Conservation (phyloP, 2,329 filamentous ascomycete genomes). For the Aureobasidium sp. region DNA sequence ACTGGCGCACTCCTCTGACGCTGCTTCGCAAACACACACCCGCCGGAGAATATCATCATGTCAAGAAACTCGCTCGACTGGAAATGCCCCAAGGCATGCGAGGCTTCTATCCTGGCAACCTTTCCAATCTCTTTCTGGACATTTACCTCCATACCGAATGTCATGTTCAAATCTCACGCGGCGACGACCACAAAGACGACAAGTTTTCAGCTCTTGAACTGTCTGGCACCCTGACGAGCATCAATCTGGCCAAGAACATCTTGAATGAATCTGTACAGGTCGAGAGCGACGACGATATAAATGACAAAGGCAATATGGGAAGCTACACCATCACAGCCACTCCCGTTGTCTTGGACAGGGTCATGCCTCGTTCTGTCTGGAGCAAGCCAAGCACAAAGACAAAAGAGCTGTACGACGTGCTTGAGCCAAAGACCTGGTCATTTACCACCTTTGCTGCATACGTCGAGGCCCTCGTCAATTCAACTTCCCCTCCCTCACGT, state of each 20-base stretch:
- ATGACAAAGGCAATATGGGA: background rate
- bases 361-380: background rate
- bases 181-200: background rate
- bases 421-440: background rate
- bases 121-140: constrained; percentile 1
- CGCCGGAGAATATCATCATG: background rate
- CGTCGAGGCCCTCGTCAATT: background rate
- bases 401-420: background rate
- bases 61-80: constrained; percentile 3
- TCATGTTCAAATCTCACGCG: constrained; percentile 1
- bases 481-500: background rate
- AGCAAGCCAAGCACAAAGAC: background rate
- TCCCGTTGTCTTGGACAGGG: background rate
- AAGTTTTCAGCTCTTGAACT: background rate
- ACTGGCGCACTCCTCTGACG: constrained; percentile 4
- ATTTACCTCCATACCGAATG: constrained; percentile 7
- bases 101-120: constrained; percentile 7
- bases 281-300: background rate
- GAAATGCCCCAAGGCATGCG: constrained; percentile 9
- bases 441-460: constrained; percentile 7
- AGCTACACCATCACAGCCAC: background rate
- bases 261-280: constrained; percentile 1
- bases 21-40: background rate
- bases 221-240: background rate
- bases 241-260: background rate